These are phyloP conservation scores for Suillus alpinus DNA, from an alignment of 768 basidiomycete genomes.

Conservation along the genomic window DNA sequence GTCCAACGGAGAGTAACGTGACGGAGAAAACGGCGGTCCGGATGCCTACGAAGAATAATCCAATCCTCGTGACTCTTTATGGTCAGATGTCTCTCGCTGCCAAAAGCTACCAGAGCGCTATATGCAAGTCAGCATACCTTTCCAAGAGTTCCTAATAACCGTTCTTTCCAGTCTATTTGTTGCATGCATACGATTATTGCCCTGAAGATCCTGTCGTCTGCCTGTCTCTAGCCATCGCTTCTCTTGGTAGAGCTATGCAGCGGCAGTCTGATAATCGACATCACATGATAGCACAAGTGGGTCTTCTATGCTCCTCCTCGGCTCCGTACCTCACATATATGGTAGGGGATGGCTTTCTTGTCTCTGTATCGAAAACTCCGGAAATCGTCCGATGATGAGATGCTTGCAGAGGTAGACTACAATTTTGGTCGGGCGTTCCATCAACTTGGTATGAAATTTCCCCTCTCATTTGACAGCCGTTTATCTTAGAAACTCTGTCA, in stretches of 20 bases:
- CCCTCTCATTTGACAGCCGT: background rate
- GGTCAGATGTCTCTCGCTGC: slow-evolving; percentile 82
- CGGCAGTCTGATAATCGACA: slow-evolving; percentile 93
- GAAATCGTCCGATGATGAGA: slow-evolving; percentile 34
- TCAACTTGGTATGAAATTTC: slow-evolving; percentile 64
- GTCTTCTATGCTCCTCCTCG: background rate
- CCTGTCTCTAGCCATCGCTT: slow-evolving; percentile 78
- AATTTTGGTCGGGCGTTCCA: slow-evolving; percentile 94
- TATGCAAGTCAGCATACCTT: slow-evolving; percentile 58
- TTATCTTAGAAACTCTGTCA: slow-evolving; percentile 1
- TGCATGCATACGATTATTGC: slow-evolving; percentile 85
- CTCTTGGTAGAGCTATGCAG: slow-evolving; percentile 88
- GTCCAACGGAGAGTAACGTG: slow-evolving; percentile 8
- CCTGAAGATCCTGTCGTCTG: slow-evolving; percentile 85
- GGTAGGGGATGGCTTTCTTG: slow-evolving; percentile 80
- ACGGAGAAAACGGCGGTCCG: slow-evolving; percentile 30
- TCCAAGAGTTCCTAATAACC: background rate
- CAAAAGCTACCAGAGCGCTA: slow-evolving; percentile 86
- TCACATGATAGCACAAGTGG: slow-evolving; percentile 76
- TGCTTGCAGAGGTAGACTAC: slow-evolving; percentile 78
- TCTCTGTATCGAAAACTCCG: slow-evolving; percentile 74
- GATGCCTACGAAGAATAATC: slow-evolving; percentile 69
- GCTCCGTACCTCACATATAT: background rate
- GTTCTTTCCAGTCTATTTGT: slow-evolving; percentile 65
- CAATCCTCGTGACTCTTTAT: slow-evolving; percentile 69